Evolutionary conservation across 768 basidiomycete species (phyloP), one percentile per base, ranked within the genome.

Genomic region (Tubosaeta brunneosetosa): DNA sequence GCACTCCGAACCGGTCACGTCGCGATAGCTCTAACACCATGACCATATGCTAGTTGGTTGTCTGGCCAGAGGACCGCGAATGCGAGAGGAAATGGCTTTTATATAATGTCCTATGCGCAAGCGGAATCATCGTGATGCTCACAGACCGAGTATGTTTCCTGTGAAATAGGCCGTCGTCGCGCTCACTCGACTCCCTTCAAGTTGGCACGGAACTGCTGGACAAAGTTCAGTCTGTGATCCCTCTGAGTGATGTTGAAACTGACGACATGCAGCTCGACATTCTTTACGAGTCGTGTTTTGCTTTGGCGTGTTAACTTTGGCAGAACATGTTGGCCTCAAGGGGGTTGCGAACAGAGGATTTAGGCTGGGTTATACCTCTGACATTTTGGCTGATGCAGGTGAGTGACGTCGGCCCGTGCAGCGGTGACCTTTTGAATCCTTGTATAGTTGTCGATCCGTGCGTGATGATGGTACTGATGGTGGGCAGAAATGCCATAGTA

Each of bases 401-500:
- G 61, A 48, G 70, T 57, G 25, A 16, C 5, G 1, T 47, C 14
- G 27, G 17, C 29, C 5, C 48, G 32, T 48, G 4, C 11, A 42
- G 5, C 12, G 38, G 44, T 29, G 47, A 25, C 29, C 27, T 25
- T 29, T 38, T 48, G 2, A 47, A 44, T 25, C 32, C n/a, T 29
- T 34, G n/a, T 55, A 4, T 49, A 93, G 94, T 97, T 19, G 94
- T 95, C 16, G 97, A 99, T 66, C 67, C 90, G 9, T 81, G 85
- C 0, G 79, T 95, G 37, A 92, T 97, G 90, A 81, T 99, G 12
- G 86, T 85, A 0, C 77, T 99, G 26, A 97, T 97, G 94, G 94
- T 94, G 0, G 80, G 86, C 47, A 79, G 97, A n/a, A 86, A 90
- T 46, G 87, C 76, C 5, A 84, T 83, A 4, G 76, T 83, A 56